Percentiles rank a stretch among this genome's conserved stretches.
Conservation (phyloP, 768 basidiomycete species). For the Lactarius hengduanensis region DNA sequence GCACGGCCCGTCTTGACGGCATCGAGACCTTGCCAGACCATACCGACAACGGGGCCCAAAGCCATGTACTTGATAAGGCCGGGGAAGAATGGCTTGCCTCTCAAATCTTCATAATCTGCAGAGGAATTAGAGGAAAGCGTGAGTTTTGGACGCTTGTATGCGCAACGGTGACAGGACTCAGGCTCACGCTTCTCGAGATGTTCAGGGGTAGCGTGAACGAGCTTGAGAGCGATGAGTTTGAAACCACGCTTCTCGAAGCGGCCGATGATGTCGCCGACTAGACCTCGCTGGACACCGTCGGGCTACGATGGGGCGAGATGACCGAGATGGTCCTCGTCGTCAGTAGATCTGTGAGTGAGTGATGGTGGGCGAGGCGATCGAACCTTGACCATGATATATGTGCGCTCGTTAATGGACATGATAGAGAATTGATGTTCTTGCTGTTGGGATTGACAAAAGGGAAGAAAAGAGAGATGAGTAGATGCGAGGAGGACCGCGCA, state of each 20-base stretch:
- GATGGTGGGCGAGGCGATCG: constrained; percentile 12
- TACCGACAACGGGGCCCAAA: constrained; percentile 91
- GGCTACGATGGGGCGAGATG: constrained; percentile 54
- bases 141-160: not conserved
- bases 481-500: constrained; percentile 27
- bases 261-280: constrained; percentile 92
- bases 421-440: constrained; percentile 31
- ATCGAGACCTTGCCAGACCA: constrained; percentile 94
- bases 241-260: constrained; percentile 98
- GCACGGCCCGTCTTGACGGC: constrained; percentile 93
- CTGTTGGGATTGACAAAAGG: constrained; percentile 30
- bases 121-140: not conserved
- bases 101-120: constrained; percentile 94
- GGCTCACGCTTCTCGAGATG: constrained; percentile 87
- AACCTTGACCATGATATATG: constrained; percentile 99
- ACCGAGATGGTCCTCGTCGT: constrained; percentile 6
- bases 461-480: constrained; percentile 33
- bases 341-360: constrained; percentile 15
- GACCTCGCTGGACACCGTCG: constrained; percentile 96
- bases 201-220: constrained; percentile 71
- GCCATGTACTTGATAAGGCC: constrained; percentile 96
- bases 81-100: constrained; percentile 93
- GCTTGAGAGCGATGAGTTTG: constrained; percentile 95
- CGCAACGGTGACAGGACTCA: constrained; percentile 14
- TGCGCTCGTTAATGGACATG: constrained; percentile 81